A percentile compares a stretch with the other conserved stretches of the same genome.
Evolutionary conservation across 768 basidiomycete species (phyloP).

Genomic region (Rhodotorula graminis): DNA sequence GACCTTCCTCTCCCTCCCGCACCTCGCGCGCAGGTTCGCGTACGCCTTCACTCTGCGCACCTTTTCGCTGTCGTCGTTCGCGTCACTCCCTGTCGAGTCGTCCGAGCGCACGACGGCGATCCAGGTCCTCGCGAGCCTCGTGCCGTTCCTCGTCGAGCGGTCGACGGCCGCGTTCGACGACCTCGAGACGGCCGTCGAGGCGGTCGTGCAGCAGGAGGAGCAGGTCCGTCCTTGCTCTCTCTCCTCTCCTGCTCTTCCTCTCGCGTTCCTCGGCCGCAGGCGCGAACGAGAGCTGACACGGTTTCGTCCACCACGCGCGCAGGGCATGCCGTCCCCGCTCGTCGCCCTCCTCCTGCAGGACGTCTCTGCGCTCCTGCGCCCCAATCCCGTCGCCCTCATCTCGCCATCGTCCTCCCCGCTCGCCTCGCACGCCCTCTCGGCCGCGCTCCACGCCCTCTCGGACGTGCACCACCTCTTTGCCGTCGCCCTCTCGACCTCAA

Average conservation of each 20-base stretch:
- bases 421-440: constrained; percentile 2
- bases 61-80: constrained; percentile 31
- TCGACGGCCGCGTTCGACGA: constrained; percentile 2
- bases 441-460: constrained; percentile 11
- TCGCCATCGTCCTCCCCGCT: neutral
- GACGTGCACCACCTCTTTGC: constrained; percentile 23
- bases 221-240: neutral
- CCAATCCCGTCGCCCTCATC: constrained; percentile 4
- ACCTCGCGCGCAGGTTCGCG: constrained; percentile 22
- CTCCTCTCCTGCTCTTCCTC: neutral
- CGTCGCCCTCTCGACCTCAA: too few relatives aligned
- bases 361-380: constrained; percentile 5
- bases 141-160: constrained; percentile 32
- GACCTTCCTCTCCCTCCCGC: too few relatives aligned
- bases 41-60: constrained; percentile 36
- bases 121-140: constrained; percentile 15
- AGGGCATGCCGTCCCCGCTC: constrained; percentile 17
- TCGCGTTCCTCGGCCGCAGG: neutral
- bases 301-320: neutral
- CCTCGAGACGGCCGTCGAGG: constrained; percentile 18
- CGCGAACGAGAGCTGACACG: too few relatives aligned
- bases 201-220: constrained; percentile 22
- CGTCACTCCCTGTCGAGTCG: constrained; percentile 6
- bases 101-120: constrained; percentile 23
- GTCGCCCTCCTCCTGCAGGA: constrained; percentile 22